Conservation (phyloP, 140 eudicot genomes). For the Flaveria floridana region DNA sequence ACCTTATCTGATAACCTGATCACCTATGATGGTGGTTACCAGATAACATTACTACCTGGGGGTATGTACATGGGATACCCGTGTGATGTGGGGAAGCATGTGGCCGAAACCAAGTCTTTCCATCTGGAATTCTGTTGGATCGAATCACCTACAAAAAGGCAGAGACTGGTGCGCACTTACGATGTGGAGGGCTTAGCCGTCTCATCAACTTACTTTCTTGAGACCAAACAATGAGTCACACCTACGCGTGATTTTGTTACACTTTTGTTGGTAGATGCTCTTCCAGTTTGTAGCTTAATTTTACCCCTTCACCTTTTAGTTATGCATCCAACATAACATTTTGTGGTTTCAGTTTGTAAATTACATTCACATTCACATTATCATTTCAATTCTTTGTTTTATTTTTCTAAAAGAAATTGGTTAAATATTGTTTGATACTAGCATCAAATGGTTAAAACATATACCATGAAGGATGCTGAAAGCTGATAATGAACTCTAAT, state of each 20-base stretch:
- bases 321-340: conserved; percentile 3
- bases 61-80: conserved; percentile 99
- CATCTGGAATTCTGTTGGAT: conserved; percentile 94
- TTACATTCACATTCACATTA: neutral
- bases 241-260: neutral
- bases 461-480: too few relatives aligned
- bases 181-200: conserved; percentile 88
- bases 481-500: too few relatives aligned
- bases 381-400: too few relatives aligned
- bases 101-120: conserved; percentile 63
- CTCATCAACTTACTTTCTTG: conserved; percentile 75
- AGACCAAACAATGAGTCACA: conserved; percentile 55
- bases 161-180: conserved; percentile 84
- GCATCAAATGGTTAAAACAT: too few relatives aligned
- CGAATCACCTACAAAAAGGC: conserved; percentile 78
- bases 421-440: too few relatives aligned
- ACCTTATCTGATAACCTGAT: conserved; percentile 55
- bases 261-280: neutral
- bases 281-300: neutral
- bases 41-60: conserved; percentile 67
- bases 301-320: conserved; percentile 16
- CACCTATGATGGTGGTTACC: conserved; percentile 74
- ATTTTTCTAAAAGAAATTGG: too few relatives aligned
- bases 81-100: conserved; percentile 62
- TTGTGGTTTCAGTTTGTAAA: neutral